A percentile compares a stretch with the other conserved stretches of the same genome.
These are phyloP conservation scores for Brassica carinata DNA, from an alignment of 345 rosid genomes.

Conservation along the genomic window DNA sequence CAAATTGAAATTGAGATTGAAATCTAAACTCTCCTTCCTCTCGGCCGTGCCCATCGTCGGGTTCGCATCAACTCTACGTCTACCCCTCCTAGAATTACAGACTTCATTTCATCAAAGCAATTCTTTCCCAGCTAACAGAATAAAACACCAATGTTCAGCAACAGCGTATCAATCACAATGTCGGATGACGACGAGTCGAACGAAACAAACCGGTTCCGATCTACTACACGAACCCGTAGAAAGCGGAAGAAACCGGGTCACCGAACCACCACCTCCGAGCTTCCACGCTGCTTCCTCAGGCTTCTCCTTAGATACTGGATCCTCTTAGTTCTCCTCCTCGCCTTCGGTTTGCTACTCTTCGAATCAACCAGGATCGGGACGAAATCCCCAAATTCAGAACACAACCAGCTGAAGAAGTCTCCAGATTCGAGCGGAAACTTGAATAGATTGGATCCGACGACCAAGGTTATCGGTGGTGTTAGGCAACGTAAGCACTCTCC, in stretches of 20 bases:
- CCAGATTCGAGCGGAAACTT: constrained; percentile 28
- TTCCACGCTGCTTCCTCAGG: constrained; percentile 51
- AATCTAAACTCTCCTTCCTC: no score
- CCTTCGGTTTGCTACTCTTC: constrained; percentile 56
- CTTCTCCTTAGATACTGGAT: constrained; percentile 66
- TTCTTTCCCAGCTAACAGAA: no score
- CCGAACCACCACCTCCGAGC: constrained; percentile 42
- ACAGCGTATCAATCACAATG: constrained; percentile 58
- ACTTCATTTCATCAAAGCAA: neutral
- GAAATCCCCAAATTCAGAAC: constrained; percentile 32
- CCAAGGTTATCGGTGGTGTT: constrained; percentile 42
- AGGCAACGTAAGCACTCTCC: constrained; percentile 33
- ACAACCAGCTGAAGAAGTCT: neutral
- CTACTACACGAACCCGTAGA: constrained; percentile 57
- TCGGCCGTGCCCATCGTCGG: no score
- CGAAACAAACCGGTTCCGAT: constrained; percentile 61
- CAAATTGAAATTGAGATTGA: no score
- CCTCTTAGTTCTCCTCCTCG: constrained; percentile 53
- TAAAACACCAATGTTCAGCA: constrained; percentile 18
- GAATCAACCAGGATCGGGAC: constrained; percentile 67
- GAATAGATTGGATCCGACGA: constrained; percentile 40
- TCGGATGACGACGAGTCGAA: constrained; percentile 79
- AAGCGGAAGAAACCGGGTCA: constrained; percentile 67
- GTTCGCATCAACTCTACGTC: no score
- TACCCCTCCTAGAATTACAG: no score